Percentiles rank a stretch among this genome's conserved stretches.
phyloP scores from a whole-genome alignment of 2,329 filamentous ascomycete species.

The Anthostomella pinea region DNA sequence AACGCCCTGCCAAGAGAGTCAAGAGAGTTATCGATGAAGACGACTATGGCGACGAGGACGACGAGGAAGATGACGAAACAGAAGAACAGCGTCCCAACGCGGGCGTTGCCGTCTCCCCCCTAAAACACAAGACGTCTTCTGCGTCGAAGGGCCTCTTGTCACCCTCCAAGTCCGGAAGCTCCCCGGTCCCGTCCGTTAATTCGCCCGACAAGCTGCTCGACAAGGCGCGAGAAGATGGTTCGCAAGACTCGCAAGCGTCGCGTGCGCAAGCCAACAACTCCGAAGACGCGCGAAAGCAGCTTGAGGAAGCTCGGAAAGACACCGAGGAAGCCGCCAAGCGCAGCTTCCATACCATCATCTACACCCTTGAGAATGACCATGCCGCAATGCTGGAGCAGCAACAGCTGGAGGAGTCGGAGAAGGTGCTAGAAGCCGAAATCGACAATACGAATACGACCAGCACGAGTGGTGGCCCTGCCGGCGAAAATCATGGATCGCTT shows the following conservation, averaged over 20 bases:
- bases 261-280: constrained; percentile 60
- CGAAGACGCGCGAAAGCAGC: constrained; percentile 86
- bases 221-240: constrained; percentile 49
- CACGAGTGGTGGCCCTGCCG: constrained; percentile 47
- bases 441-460: constrained; percentile 60
- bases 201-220: constrained; percentile 58
- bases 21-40: constrained; percentile 79
- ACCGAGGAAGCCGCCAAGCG: constrained; percentile 86
- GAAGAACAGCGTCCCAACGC: constrained; percentile 45
- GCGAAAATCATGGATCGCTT: constrained; percentile 78
- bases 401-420: constrained; percentile 92
- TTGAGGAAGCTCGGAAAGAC: constrained; percentile 88
- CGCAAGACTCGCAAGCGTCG: constrained; percentile 37
- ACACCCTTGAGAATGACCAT: constrained; percentile 91
- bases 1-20: constrained; percentile 69
- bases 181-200: constrained; percentile 59
- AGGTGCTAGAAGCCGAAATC: constrained; percentile 94
- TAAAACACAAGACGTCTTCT: constrained; percentile 46
- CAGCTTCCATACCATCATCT: constrained; percentile 91
- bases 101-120: constrained; percentile 37
- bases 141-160: constrained; percentile 61
- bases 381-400: constrained; percentile 98
- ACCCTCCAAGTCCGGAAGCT: constrained; percentile 68
- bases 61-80: constrained; percentile 68
- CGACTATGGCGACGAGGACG: constrained; percentile 83